These are phyloP conservation scores for Hymenoscyphus occultus DNA, from an alignment of 2,329 filamentous ascomycete species.

Conservation along the genomic window DNA sequence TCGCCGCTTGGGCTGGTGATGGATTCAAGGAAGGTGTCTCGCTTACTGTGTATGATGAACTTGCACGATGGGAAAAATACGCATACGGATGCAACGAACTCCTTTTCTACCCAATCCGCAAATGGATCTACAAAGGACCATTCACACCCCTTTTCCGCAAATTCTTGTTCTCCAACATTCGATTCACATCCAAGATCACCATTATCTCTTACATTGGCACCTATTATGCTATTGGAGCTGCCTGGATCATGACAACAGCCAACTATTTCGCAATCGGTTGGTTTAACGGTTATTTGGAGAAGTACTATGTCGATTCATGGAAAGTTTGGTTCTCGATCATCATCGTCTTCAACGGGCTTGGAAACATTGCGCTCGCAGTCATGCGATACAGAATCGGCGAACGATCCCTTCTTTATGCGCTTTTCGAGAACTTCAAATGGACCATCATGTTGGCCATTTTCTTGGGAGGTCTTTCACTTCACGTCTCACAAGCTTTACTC, in stretches of 20 bases:
- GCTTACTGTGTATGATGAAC: conserved; percentile 78
- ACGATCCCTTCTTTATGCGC: conserved; percentile 52
- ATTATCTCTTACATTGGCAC: conserved; percentile 76
- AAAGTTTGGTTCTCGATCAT: conserved; percentile 78
- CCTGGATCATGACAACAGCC: conserved; percentile 68
- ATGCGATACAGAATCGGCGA: conserved; percentile 72
- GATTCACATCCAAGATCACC: conserved; percentile 72
- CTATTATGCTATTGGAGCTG: conserved; percentile 74
- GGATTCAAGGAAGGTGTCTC: conserved; percentile 83
- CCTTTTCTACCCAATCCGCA: conserved; percentile 72
- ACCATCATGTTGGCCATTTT: conserved; percentile 73
- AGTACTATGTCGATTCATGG: conserved; percentile 78
- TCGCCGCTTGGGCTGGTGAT: conserved; percentile 71
- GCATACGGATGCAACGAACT: conserved; percentile 82
- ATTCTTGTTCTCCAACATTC: conserved; percentile 72
- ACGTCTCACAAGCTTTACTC: conserved; percentile 76
- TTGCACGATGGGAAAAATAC: conserved; percentile 84
- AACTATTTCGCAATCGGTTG: conserved; percentile 78
- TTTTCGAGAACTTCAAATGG: conserved; percentile 70
- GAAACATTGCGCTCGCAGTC: conserved; percentile 67
- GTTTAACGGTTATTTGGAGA: conserved; percentile 74
- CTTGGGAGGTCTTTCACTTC: conserved; percentile 75
- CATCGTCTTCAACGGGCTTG: conserved; percentile 72
- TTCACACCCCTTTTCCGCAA: conserved; percentile 75
- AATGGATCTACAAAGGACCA: conserved; percentile 70